phyloP scores from a whole-genome alignment of 345 rosid species.

The Anacardium occidentale region DNA sequence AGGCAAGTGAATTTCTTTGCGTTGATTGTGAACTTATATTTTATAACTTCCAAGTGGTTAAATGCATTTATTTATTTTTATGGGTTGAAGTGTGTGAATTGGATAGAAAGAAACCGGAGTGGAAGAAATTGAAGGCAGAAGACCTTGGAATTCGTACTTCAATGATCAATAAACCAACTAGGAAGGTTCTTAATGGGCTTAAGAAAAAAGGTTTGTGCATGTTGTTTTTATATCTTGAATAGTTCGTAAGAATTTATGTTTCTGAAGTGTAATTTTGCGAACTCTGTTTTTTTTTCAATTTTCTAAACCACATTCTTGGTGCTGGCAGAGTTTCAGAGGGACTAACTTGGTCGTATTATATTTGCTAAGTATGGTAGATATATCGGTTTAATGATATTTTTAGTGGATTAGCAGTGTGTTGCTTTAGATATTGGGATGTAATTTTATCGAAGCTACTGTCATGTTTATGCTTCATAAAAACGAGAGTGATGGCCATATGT shows the following conservation, averaged over 20 bases:
- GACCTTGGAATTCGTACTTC: slow-evolving; percentile 55
- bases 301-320: not conserved
- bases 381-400: not conserved
- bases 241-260: not conserved
- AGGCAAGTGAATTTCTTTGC: slow-evolving; percentile 22
- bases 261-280: slow-evolving; percentile 5
- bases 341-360: not conserved
- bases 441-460: not conserved
- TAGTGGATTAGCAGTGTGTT: not conserved
- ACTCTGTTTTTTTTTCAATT: not conserved
- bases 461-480: not conserved
- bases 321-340: not conserved
- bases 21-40: slow-evolving; percentile 2
- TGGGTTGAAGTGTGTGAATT: slow-evolving; percentile 29
- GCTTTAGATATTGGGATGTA: not conserved
- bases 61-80: not conserved
- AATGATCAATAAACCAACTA: slow-evolving; percentile 44
- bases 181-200: slow-evolving; percentile 56
- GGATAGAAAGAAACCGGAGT: slow-evolving; percentile 26
- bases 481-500: not conserved
- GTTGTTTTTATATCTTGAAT: not conserved
- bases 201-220: slow-evolving; percentile 43
- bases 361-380: not conserved
- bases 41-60: not conserved
- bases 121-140: slow-evolving; percentile 49